Evolutionary conservation across 2,329 filamentous ascomycete species (phyloP).

Genomic region (Elsinoe arachidis): DNA sequence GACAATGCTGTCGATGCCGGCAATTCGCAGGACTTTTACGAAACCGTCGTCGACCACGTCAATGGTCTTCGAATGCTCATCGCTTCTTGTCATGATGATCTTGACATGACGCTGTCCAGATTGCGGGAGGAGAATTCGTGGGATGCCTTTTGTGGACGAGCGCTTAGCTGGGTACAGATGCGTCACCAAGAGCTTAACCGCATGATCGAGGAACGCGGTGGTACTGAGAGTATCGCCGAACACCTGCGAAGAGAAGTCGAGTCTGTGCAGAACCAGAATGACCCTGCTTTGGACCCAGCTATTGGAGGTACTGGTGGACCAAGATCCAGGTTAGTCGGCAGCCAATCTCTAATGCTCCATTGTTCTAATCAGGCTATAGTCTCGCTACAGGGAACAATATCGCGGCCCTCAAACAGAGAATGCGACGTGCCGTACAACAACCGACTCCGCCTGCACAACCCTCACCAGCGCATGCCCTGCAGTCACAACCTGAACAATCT

Average conservation of each 20-base stretch:
- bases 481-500: neutral
- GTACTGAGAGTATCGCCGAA: neutral
- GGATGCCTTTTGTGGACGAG: neutral
- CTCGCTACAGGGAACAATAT: neutral
- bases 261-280: neutral
- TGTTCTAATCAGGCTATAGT: neutral
- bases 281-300: neutral
- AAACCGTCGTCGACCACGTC: neutral
- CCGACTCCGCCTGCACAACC: neutral
- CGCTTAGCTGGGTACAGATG: neutral
- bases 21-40: slow-evolving; percentile 4
- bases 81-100: neutral
- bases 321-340: neutral
- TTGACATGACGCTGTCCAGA: neutral
- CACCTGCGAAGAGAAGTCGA: slow-evolving; percentile 2
- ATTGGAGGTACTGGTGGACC: neutral
- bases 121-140: slow-evolving; percentile 1
- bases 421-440: neutral
- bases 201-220: slow-evolving; percentile 6
- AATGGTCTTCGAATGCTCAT: neutral
- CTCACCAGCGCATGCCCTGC: neutral
- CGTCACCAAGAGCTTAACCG: slow-evolving; percentile 4
- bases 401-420: neutral
- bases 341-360: neutral
- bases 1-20: neutral